Conservation (phyloP, 768 basidiomycete genomes). For the Lentinus brumalis region DNA sequence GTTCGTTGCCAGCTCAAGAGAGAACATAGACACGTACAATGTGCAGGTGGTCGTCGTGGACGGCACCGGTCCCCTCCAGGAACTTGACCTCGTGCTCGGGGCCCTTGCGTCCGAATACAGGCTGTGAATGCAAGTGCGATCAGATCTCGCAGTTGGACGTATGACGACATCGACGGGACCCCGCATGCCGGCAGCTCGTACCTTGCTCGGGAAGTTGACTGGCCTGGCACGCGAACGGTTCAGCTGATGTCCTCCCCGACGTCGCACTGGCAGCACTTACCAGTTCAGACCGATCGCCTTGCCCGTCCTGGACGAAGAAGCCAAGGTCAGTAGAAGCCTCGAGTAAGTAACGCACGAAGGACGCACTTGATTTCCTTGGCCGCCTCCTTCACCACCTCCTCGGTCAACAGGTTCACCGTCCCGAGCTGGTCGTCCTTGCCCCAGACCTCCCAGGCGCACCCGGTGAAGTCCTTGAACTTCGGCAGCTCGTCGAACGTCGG, state of each 20-base stretch:
- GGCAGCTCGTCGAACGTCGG: slow-evolving; percentile 53
- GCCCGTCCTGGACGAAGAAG: slow-evolving; percentile 42
- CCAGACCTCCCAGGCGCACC: slow-evolving; percentile 74
- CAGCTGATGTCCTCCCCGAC: too few relatives aligned
- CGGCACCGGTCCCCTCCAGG: slow-evolving; percentile 23
- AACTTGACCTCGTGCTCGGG: slow-evolving; percentile 51
- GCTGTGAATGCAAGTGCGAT: slow-evolving; percentile 38
- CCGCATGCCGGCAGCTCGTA: slow-evolving; percentile 23
- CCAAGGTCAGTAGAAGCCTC: too few relatives aligned
- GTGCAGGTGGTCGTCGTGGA: slow-evolving; percentile 30
- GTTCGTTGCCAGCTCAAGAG: too few relatives aligned
- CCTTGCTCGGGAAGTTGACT: slow-evolving; percentile 66
- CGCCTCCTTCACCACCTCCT: slow-evolving; percentile 59
- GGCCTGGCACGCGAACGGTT: slow-evolving; percentile 46
- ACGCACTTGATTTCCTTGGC: slow-evolving; percentile 59
- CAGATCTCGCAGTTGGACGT: neutral
- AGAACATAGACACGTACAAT: slow-evolving; percentile 20
- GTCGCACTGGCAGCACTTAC: slow-evolving; percentile 36
- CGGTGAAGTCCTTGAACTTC: slow-evolving; percentile 43
- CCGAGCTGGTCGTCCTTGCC: slow-evolving; percentile 68
- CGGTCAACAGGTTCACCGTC: slow-evolving; percentile 65
- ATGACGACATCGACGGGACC: too few relatives aligned
- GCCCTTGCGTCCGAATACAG: slow-evolving; percentile 54
- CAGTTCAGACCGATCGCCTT: slow-evolving; percentile 62
- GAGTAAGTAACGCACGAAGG: neutral